Base-by-base conservation (phyloP, 257 asterid species). In the Oldenlandia corymbosa region DNA sequence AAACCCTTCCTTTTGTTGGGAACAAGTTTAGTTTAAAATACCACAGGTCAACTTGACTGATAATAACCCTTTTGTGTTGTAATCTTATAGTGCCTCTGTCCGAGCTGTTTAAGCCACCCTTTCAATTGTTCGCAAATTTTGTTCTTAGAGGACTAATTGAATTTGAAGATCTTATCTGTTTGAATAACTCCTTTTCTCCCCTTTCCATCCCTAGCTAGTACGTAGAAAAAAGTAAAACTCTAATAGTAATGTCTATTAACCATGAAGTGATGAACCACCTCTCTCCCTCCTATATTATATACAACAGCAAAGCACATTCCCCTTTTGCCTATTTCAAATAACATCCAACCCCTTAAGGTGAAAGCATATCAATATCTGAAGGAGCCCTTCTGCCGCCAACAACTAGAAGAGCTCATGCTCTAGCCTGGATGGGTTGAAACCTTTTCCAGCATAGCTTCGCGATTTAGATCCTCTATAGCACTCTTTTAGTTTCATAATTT, bases 271-370 rank as follows among this genome's bases (percentile, higher is more conserved):
- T 14, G 28, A 24, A 42, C 34, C 32, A n/a, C n/a, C n/a, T n/a
- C n/a, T 49, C 66, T n/a, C 58, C 59, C 50, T 17, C 21, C 60
- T 58, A 26, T 42, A 69, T 10, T 56, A 56, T 56, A 31, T 56
- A 69, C 68, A 69, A 69, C 68, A 69, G 62, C 31, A 30, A 46
- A 50, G 53, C 13, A 32, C 46, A 46, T 30, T 31, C 68, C 47
- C 55, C 39, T 34, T 34, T 57, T 57, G 16, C 27, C 65, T 30
- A 37, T 60, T 27, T 4, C 73, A 28, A 60, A 20, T 14, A 36
- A 17, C 54, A 51, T 20, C 7, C 10, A n/a, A 4, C 21, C 18
- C 23, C 10, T 5, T 5, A 55, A 52, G 64, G n/a, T 43, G n/a
- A n/a, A 34, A 14, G 20, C 31, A 27, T 16, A 26, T 65, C 34